Evolutionary conservation across 2,329 filamentous ascomycete species (phyloP), one percentile per base, ranked within the genome.

Genomic region (Calonectria montana): DNA sequence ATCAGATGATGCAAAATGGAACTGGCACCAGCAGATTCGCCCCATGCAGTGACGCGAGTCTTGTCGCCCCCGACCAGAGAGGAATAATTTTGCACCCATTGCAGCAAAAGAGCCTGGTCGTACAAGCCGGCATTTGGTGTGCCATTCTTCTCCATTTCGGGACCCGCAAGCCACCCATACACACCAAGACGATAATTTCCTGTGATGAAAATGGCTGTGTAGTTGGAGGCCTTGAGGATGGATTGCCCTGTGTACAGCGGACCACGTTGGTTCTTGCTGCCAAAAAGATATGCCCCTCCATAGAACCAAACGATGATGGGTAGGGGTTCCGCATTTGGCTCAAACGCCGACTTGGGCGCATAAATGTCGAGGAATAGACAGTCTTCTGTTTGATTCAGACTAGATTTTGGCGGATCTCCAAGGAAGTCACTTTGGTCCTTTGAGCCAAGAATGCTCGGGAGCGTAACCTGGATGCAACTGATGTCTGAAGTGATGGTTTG

Each of bases 1-100:
- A 86, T 83, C n/a, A 89, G 79, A 63, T 88, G 87, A 67, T 88
- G 86, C 61, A 88, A 74, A 62, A 89, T 85, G 6, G 86, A 88
- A 1, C 85, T 84, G 1, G 86, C 88, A 1, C 88, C 88, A 1
- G 88, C 87, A 7, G 85, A 88, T 73, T 88, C 85, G 3, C 87
- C 88, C 82, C 86, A 86, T 6, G 86, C 86, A 0, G 85, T 88
- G 12, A 89, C 86, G 4, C 80, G 73, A 4, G 76, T 79, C 4
- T 83, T 81, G 70, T 89, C 85, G n/a, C 88, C 88, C 13, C 86
- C 85, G 6, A 89, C 78, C 0, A 84, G 79, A 13, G 76, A 67
- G 47, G 88, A 86, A 73, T 88, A 82, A 50, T 86, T 80, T 53
- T 86, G 82, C 1, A 87, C 85, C 87, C 87, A 89, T 74, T 88